These are phyloP conservation scores for Gossypium bickii DNA, from an alignment of 345 rosid species.

Conservation along the genomic window DNA sequence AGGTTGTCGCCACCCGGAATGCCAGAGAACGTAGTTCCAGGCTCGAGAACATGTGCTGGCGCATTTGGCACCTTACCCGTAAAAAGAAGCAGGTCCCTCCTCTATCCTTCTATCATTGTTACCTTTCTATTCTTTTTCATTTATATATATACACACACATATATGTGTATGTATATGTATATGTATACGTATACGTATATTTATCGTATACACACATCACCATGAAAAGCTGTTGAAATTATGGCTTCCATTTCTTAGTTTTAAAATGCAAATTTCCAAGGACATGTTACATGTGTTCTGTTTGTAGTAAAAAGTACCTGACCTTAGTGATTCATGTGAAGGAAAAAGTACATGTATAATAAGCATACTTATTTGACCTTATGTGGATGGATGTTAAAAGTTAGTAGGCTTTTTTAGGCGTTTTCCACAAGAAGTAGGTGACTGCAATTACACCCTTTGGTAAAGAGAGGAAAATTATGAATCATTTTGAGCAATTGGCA, in stretches of 20 bases:
- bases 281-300: background rate
- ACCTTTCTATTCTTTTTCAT: too few relatives aligned
- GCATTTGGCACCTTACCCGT: slow-evolving; percentile 98
- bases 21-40: slow-evolving; percentile 90
- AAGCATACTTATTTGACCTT: background rate
- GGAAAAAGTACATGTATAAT: background rate
- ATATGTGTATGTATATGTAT: background rate
- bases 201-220: too few relatives aligned
- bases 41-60: slow-evolving; percentile 99
- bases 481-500: background rate
- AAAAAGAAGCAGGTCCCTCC: slow-evolving; percentile 84
- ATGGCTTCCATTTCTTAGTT: background rate
- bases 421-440: slow-evolving; percentile 3
- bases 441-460: background rate
- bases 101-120: background rate
- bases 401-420: background rate
- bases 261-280: background rate
- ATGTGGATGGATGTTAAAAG: slow-evolving; percentile 10
- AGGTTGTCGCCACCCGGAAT: slow-evolving; percentile 93
- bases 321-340: background rate
- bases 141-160: too few relatives aligned
- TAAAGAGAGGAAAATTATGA: background rate
- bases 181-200: background rate
- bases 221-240: too few relatives aligned
- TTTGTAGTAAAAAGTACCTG: background rate